phyloP scores from a whole-genome alignment of 768 basidiomycete genomes.

The Lenzites betulinus region DNA sequence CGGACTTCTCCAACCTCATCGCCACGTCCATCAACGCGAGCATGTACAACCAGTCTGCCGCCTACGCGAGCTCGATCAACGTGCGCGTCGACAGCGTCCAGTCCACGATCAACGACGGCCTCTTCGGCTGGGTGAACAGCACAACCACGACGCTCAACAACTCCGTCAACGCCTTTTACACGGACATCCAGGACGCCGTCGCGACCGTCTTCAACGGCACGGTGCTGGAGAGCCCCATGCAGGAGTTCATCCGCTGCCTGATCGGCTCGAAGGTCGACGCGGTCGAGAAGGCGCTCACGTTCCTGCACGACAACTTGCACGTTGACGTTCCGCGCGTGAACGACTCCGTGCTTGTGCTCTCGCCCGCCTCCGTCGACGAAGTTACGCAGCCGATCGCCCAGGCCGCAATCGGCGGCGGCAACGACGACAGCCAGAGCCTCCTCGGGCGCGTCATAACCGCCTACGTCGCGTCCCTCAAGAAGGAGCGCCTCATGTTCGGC shows the following conservation, averaged over 20 bases:
- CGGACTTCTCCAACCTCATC: slow-evolving; percentile 71
- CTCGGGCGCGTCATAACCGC: slow-evolving; percentile 71
- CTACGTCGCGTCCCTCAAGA: slow-evolving; percentile 72
- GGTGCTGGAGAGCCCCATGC: slow-evolving; percentile 75
- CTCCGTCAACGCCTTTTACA: slow-evolving; percentile 86
- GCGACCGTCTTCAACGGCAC: slow-evolving; percentile 80
- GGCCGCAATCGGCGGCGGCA: slow-evolving; percentile 71
- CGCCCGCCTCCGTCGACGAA: slow-evolving; percentile 69
- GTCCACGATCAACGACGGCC: slow-evolving; percentile 74
- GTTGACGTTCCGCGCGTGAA: slow-evolving; percentile 82
- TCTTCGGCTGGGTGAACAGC: slow-evolving; percentile 94
- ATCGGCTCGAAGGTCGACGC: slow-evolving; percentile 90
- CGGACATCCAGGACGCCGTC: slow-evolving; percentile 80
- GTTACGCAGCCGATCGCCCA: slow-evolving; percentile 77
- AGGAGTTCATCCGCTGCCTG: slow-evolving; percentile 87
- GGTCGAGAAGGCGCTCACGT: slow-evolving; percentile 86
- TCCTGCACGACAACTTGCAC: slow-evolving; percentile 85
- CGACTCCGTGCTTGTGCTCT: slow-evolving; percentile 73
- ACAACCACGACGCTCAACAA: slow-evolving; percentile 87
- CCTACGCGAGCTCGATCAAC: slow-evolving; percentile 82
- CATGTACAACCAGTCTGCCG: slow-evolving; percentile 79
- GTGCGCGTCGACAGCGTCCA: slow-evolving; percentile 68
- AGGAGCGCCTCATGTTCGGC: slow-evolving; percentile 81
- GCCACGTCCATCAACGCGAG: slow-evolving; percentile 75
- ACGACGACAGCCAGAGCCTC: slow-evolving; percentile 56